Evolutionary conservation across 192 early-diverging fungal genomes (phyloP).

Genomic region (Coemansia sp.): DNA sequence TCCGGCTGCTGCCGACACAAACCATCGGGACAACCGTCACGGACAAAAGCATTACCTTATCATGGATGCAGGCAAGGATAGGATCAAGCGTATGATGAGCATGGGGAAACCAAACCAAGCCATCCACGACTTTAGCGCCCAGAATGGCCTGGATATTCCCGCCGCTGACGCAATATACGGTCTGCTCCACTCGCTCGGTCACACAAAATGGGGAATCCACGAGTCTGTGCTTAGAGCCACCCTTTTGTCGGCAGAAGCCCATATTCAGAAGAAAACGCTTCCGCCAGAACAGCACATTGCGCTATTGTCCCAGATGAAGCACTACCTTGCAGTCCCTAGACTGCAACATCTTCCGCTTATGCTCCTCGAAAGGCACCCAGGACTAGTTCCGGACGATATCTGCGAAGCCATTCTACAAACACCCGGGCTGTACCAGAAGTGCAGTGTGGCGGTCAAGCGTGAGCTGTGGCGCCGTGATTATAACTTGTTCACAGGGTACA

Average conservation of each 20-base stretch:
- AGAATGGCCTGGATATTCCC: conserved; percentile 34
- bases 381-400: conserved; percentile 28
- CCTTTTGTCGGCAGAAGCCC: conserved; percentile 19
- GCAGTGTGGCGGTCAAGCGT: conserved; percentile 35
- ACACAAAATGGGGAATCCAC: conserved; percentile 32
- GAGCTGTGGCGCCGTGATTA: conserved; percentile 36
- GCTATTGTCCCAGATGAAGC: conserved; percentile 21
- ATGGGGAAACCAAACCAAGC: conserved; percentile 30
- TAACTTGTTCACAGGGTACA: conserved; percentile 28
- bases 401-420: conserved; percentile 18
- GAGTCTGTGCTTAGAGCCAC: conserved; percentile 24
- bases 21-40: background rate
- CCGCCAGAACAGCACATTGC: conserved; percentile 25
- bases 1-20: background rate
- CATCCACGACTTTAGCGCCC: conserved; percentile 24
- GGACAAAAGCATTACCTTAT: conserved; percentile 16
- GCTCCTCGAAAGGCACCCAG: conserved; percentile 32
- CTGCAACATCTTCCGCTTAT: conserved; percentile 43
- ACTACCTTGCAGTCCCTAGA: conserved; percentile 24
- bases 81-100: conserved; percentile 46
- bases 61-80: conserved; percentile 27
- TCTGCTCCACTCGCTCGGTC: conserved; percentile 39
- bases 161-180: conserved; percentile 36
- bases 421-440: conserved; percentile 25
- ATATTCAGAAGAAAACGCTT: conserved; percentile 25